Percentiles rank a stretch among this genome's conserved stretches.
These are phyloP conservation scores for Falciphora oryzae DNA, from an alignment of 2,329 filamentous ascomycete species.

Conservation along the genomic window DNA sequence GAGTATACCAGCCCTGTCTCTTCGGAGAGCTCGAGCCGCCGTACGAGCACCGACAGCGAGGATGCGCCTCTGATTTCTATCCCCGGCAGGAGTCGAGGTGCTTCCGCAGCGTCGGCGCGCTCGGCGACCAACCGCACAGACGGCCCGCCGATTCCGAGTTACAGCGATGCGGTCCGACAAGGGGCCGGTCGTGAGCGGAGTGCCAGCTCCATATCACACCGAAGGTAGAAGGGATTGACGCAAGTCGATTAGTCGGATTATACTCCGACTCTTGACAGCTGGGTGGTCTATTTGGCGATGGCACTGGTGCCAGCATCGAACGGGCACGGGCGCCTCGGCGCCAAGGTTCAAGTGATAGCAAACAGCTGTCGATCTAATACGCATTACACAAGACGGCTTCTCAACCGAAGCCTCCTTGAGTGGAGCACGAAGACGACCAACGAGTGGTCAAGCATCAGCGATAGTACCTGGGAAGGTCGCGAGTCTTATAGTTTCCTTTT, in stretches of 20 bases:
- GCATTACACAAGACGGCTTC: not conserved
- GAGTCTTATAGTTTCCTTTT: not conserved
- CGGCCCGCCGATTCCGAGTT: slow-evolving; percentile 70
- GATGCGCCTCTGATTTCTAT: slow-evolving; percentile 46
- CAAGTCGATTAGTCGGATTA: not conserved
- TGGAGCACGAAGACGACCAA: not conserved
- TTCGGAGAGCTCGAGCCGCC: slow-evolving; percentile 50
- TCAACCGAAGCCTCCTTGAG: not conserved
- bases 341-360: not conserved
- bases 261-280: not conserved
- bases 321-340: not conserved
- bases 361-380: not conserved
- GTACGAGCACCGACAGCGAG: slow-evolving; percentile 54
- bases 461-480: not conserved
- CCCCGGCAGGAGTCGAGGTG: slow-evolving; percentile 40
- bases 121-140: slow-evolving; percentile 16
- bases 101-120: slow-evolving; percentile 37
- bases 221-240: not conserved
- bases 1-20: slow-evolving; percentile 64
- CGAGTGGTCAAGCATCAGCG: not conserved
- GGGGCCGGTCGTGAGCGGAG: slow-evolving; percentile 42
- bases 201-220: slow-evolving; percentile 27
- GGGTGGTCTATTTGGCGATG: not conserved
- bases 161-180: slow-evolving; percentile 66
- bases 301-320: not conserved